Base-by-base conservation (phyloP, 2,329 filamentous ascomycete species). In the Plectosphaerella cucumerina region DNA sequence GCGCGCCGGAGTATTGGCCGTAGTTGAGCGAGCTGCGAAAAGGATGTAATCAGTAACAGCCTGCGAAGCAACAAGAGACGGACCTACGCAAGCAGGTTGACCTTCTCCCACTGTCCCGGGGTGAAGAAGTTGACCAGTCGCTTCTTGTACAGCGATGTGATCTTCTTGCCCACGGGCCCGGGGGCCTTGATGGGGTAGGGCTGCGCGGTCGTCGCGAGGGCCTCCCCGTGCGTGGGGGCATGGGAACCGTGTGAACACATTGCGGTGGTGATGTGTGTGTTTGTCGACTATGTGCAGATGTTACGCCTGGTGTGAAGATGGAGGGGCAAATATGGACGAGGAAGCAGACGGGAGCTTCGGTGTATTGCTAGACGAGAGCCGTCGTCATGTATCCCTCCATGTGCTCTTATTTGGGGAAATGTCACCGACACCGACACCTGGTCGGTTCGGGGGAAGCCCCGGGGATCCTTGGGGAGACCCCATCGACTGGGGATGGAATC, bases 31-130 rank as follows among this genome's bases (percentile, higher is more conserved):
- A 48, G 46, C 54, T 56, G 47, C 22, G 20, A 11, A 15, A 6
- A 14, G 18, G 47, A 20, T 21, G 15, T 34, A 21, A 44, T 41
- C 43, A 45, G 43, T 18, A 26, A 8, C 37, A 37, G 44, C 17
- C 33, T 37, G 48, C 4, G 26, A 37, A 43, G 43, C 45, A 21
- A 22, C 6, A 43, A 17, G 39, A 20, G 39, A 47, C n/a, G 4
- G 21, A 22, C 57, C 35, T 48, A 58, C 53, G 55, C 48, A 6
- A 58, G 43, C 12, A 57, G 17, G 22, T 58, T 58, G 17, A 56
- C 56, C 18, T 58, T 58, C n/a, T 58, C 54, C 56, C 56, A 57
- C 57, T 57, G 55, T 37, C 56, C 56, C 23, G 47, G 55, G 5
- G 57, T 55, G 39, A 58, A 57, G 20, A 58, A 59, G n/a, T 58